Evolutionary conservation across 176 grass and related monocot species (phyloP), one percentile per base, ranked within the genome.

Genomic region (Triticum dicoccoides): DNA sequence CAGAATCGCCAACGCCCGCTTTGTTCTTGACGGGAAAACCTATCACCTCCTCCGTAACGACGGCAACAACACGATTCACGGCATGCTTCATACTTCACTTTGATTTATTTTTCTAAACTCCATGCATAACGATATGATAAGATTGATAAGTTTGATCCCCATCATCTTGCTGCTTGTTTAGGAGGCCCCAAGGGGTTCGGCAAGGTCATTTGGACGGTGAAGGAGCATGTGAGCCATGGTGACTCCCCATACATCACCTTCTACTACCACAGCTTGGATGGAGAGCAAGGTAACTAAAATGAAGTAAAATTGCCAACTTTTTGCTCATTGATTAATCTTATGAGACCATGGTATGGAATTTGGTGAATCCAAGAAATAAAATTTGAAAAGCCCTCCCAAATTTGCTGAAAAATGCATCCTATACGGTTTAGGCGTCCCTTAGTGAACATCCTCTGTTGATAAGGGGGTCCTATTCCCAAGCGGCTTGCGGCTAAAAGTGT

Each of bases 11-110:
- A 86, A 90, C 0, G 92, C 75, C 5, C 82, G 72, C 25, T 97
- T 97, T 72, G 73, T 89, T 27, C 79, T 95, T 38, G 82, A 95
- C 24, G 85, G 92, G 18, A 88, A 86, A 59, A 30, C 73, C 67
- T 91, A 93, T 65, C 91, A 77, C 77, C 88, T 94, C 9, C 83
- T 21, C 65, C 74, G 29, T 39, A 97, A 97, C 35, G 85, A 80
- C 38, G 95, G 91, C 58, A 90, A 93, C 21, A 97, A 95, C 83
- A 75, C 95, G 0, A 34, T 97, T 62, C 95, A 97, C 45, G 90
- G 92, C 84, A 88, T 5, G 76, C 69, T 86, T 78, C 13, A 14
- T 34, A 71, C 34, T 24, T 78, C 47, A 5, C 47, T 56, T 77
- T 1, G 2, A 34, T 85, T 32, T 24, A 10, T 37, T 83, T 51